Evolutionary conservation across 176 grass and related monocot species (phyloP).

Genomic region (Carex pumila): DNA sequence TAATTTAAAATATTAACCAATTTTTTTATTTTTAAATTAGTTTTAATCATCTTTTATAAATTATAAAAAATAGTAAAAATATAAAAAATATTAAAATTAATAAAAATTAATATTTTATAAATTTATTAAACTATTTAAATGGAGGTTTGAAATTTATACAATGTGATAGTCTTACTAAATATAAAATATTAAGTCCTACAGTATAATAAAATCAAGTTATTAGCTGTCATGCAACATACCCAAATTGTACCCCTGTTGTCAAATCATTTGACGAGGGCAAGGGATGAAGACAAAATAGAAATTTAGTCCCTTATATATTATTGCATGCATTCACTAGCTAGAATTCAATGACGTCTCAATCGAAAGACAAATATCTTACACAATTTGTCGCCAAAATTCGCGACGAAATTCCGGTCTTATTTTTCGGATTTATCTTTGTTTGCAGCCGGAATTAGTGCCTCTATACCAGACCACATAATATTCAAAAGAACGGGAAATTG

Average conservation of each 20-base stretch:
- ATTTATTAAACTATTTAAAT: no score
- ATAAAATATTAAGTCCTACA: background rate
- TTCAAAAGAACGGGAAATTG: background rate
- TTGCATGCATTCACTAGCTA: background rate
- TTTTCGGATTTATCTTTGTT: constrained; percentile 3
- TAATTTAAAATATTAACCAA: no score
- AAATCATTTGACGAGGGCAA: background rate
- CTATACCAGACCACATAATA: constrained; percentile 1
- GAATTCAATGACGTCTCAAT: constrained; percentile 13
- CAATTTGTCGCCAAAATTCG: constrained; percentile 14
- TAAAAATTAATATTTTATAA: no score
- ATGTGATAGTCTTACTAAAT: no score
- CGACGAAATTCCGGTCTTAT: background rate
- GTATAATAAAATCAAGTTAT: background rate
- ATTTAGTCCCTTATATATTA: background rate
- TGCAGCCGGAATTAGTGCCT: constrained; percentile 5
- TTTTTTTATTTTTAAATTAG: no score
- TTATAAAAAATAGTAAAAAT: no score
- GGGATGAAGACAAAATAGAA: background rate
- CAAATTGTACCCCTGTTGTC: background rate
- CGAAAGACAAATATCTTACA: background rate
- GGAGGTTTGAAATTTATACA: no score
- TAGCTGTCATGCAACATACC: constrained; percentile 2
- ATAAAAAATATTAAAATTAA: no score
- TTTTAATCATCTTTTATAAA: no score